Evolutionary conservation across 331 rosid species (phyloP).

Genomic region (Telfairia occidentalis): DNA sequence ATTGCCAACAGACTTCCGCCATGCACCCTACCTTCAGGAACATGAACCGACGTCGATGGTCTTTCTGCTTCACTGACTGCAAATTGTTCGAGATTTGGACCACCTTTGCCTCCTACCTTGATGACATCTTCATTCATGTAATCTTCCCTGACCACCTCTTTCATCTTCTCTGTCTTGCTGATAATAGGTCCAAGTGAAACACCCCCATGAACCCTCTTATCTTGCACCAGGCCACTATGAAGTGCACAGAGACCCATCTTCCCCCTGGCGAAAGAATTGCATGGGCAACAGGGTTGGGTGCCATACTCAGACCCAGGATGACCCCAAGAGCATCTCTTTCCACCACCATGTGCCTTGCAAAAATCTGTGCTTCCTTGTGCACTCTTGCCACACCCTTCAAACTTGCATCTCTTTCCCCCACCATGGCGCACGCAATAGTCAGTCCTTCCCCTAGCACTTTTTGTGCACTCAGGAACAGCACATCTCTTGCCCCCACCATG

Average conservation of each 20-base stretch:
- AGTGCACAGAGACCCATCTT: slow-evolving; percentile 83
- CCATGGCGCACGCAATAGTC: slow-evolving; percentile 94
- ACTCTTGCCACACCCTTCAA: slow-evolving; percentile 78
- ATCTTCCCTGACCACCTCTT: slow-evolving; percentile 22
- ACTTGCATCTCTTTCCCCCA: slow-evolving; percentile 89
- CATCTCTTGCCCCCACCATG: slow-evolving; percentile 98
- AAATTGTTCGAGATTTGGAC: slow-evolving; percentile 14
- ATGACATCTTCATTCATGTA: slow-evolving; percentile 38
- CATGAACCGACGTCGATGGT: slow-evolving; percentile 21
- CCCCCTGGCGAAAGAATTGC: slow-evolving; percentile 80
- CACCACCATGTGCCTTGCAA: slow-evolving; percentile 99
- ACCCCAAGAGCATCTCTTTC: slow-evolving; percentile 94
- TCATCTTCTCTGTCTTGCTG: slow-evolving; percentile 31
- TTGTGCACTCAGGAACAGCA: slow-evolving; percentile 74
- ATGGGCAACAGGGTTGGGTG: slow-evolving; percentile 43
- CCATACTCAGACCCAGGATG: slow-evolving; percentile 63
- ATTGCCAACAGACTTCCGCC: slow-evolving; percentile 83
- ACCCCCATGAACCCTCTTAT: slow-evolving; percentile 94
- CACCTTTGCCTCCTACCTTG: slow-evolving; percentile 9
- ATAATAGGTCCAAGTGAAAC: slow-evolving; percentile 48
- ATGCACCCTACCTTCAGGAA: slow-evolving; percentile 86
- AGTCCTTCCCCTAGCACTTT: slow-evolving; percentile 90
- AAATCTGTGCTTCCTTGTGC: slow-evolving; percentile 96
- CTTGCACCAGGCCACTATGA: slow-evolving; percentile 75
- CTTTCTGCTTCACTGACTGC: slow-evolving; percentile 24